A percentile compares a stretch with the other conserved stretches of the same genome.
Conservation (phyloP, 1,284 basidiomycete species). For the Ceratobasidium sp. region DNA sequence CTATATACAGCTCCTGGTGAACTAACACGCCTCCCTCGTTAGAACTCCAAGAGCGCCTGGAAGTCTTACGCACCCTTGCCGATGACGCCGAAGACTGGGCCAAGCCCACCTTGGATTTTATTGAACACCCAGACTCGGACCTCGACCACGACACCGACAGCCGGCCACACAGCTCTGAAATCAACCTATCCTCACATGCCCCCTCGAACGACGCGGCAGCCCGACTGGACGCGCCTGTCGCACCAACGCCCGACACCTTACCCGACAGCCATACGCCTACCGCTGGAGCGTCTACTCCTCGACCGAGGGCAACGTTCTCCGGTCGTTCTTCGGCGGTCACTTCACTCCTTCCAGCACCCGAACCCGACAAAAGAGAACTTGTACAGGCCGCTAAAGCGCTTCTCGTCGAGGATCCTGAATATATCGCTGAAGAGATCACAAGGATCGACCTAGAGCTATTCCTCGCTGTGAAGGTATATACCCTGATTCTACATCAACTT, state of each 20-base stretch:
- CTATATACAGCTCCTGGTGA: constrained; percentile 54
- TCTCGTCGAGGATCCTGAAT: constrained; percentile 66
- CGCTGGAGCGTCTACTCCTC: constrained; percentile 63
- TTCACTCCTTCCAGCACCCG: constrained; percentile 50
- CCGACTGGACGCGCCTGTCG: not conserved
- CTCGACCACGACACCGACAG: constrained; percentile 31
- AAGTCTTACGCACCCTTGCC: not conserved
- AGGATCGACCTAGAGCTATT: constrained; percentile 73
- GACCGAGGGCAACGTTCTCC: constrained; percentile 54
- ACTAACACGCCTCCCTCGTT: constrained; percentile 3
- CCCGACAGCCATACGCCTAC: constrained; percentile 63
- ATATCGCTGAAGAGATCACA: constrained; percentile 83
- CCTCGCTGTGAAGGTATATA: constrained; percentile 73
- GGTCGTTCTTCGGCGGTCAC: not conserved
- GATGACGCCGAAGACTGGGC: constrained; percentile 41
- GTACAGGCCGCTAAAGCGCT: constrained; percentile 68
- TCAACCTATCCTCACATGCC: not conserved
- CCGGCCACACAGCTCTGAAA: constrained; percentile 24
- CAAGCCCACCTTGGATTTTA: constrained; percentile 27
- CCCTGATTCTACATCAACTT: not conserved
- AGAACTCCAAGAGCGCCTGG: constrained; percentile 23
- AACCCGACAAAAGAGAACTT: constrained; percentile 75
- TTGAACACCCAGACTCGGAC: constrained; percentile 35
- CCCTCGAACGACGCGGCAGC: constrained; percentile 8
- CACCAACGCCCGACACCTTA: constrained; percentile 52